Evolutionary conservation across 2,329 filamentous ascomycete genomes (phyloP), one percentile per base, ranked within the genome.

Genomic region (Metarhizium album): DNA sequence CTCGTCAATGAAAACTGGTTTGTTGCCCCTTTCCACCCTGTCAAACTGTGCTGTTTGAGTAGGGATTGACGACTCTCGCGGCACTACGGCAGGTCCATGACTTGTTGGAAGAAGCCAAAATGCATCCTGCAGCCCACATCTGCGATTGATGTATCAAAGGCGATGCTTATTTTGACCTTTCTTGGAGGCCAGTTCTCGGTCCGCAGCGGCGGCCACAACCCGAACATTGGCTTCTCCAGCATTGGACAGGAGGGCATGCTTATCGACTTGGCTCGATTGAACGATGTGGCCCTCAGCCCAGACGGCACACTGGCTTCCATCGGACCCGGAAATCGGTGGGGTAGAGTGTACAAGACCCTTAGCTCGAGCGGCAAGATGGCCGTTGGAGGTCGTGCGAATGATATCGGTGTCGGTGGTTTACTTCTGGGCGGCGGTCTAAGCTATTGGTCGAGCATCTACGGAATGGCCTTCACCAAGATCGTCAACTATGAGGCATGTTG

Each of bases 131-230:
- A n/a, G n/a, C n/a, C n/a, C n/a, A n/a, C n/a, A n/a, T n/a, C n/a
- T n/a, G n/a, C n/a, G n/a, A n/a, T n/a, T n/a, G n/a, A n/a, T n/a
- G n/a, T n/a, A n/a, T n/a, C n/a, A n/a, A n/a, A n/a, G n/a, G n/a
- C n/a, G n/a, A n/a, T n/a, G n/a, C n/a, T n/a, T n/a, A n/a, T n/a
- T n/a, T n/a, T n/a, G n/a, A n/a, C n/a, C n/a, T n/a, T n/a, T n/a
- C n/a, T n/a, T n/a, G n/a, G n/a, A n/a, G n/a, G n/a, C 50, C 62
- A 60, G 2, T 82, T 82, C 55, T 77, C 78, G 6, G 63, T 79
- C 56, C 76, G 78, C 56, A 74, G 74, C 7, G 79, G 78, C 27
- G 79, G 79, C 1, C 78, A 82, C 62, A 76, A 74, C 51, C 73
- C 76, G 3, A 79, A 79, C 57, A 67, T 74, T 18, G 73, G 73